Conservation (phyloP, 345 rosid genomes). For the Aurinia saxatilis region DNA sequence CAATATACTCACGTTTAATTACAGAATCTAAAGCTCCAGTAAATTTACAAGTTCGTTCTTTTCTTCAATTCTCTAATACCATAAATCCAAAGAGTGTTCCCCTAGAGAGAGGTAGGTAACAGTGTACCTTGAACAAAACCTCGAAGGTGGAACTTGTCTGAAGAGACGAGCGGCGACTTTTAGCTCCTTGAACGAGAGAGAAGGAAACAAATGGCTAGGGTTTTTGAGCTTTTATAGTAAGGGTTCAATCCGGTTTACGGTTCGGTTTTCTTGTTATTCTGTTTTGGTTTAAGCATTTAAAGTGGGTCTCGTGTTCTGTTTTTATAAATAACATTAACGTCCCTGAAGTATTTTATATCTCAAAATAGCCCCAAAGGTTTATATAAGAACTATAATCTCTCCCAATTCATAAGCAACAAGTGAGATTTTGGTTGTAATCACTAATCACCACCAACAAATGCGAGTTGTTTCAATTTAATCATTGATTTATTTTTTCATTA, state of each 20-base stretch:
- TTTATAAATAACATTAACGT: background rate
- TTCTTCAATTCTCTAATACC: background rate
- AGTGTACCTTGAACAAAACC: slow-evolving; percentile 17
- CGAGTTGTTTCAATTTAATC: background rate
- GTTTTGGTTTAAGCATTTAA: too few species aligned
- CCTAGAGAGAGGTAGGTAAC: too few species aligned
- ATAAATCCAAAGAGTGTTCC: background rate
- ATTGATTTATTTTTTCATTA: background rate
- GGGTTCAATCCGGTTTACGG: too few species aligned
- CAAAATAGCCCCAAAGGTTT: background rate
- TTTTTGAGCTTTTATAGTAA: slow-evolving; percentile 14
- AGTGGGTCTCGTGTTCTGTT: background rate
- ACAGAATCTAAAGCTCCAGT: too few species aligned
- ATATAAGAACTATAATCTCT: too few species aligned
- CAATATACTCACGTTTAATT: too few species aligned
- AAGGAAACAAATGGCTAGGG: slow-evolving; percentile 9
- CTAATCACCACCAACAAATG: background rate
- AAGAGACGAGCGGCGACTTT: slow-evolving; percentile 21
- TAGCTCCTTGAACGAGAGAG: slow-evolving; percentile 2
- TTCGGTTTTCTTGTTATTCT: too few species aligned
- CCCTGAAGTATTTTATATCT: background rate
- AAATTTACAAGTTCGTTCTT: background rate
- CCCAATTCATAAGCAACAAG: background rate
- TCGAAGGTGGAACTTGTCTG: slow-evolving; percentile 21
- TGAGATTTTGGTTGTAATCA: too few species aligned